A percentile compares a stretch with the other conserved stretches of the same genome.
phyloP scores from a whole-genome alignment of 78 protist species.

The Dictyostelium purpureum region DNA sequence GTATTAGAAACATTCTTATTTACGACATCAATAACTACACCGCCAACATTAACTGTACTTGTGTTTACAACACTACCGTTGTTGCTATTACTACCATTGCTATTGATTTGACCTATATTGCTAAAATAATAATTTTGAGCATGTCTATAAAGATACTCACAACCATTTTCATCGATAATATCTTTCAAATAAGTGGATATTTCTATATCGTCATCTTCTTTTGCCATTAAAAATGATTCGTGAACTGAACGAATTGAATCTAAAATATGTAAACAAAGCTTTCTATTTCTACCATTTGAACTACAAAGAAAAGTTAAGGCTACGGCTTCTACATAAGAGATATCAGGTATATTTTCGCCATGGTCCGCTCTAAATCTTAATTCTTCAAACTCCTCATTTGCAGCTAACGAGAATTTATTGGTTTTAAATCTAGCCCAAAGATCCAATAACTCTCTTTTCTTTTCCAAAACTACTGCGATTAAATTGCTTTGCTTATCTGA shows the following conservation, averaged over 20 bases:
- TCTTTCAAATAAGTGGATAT: slow-evolving; percentile 41
- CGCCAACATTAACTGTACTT: background rate
- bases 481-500: slow-evolving; percentile 17
- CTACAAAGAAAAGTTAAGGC: slow-evolving; percentile 51
- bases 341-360: slow-evolving; percentile 5
- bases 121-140: slow-evolving; percentile 26
- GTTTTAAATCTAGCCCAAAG: slow-evolving; percentile 40
- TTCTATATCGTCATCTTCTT: slow-evolving; percentile 40
- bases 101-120: background rate
- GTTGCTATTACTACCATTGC: background rate
- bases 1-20: background rate
- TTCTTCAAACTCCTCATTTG: background rate
- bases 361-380: slow-evolving; percentile 26
- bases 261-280: slow-evolving; percentile 20
- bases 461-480: slow-evolving; percentile 18
- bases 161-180: slow-evolving; percentile 79
- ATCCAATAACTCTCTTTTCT: slow-evolving; percentile 18
- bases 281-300: slow-evolving; percentile 40
- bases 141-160: slow-evolving; percentile 50
- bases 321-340: slow-evolving; percentile 31
- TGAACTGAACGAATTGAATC: slow-evolving; percentile 51
- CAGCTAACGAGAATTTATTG: slow-evolving; percentile 2
- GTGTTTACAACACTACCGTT: background rate
- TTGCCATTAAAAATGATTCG: slow-evolving; percentile 10
- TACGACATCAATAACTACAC: background rate